Base-by-base conservation (phyloP, 2,329 filamentous ascomycete species). In the Didymella sp. region DNA sequence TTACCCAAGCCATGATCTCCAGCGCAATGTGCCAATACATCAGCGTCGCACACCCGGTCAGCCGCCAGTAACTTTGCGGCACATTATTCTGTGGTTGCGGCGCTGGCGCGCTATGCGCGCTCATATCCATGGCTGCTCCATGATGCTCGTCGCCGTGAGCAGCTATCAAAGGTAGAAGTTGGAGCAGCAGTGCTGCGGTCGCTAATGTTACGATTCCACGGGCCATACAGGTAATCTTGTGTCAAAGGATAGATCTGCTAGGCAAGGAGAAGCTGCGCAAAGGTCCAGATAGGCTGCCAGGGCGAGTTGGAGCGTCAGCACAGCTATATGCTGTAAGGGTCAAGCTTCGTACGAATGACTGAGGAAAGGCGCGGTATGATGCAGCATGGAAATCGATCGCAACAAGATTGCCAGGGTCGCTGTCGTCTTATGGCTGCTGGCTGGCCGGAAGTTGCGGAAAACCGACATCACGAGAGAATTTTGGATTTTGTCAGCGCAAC, bases 1-100 rank as follows among this genome's bases (percentile, higher is more conserved):
- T 82, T 31, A 89, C 81, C 91, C 91, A 95, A 8, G 84, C 85
- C 8, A 90, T 53, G 2, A 87, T 77, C 87, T 92, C 92, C 42
- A 91, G 78, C 5, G 76, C 79, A 54, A 93, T 88, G 70, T 95
- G 91, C 55, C 84, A 84, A 67, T 89, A 82, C 66, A 95, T 87
- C 62, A 84, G 76, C 13, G 78, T 76, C 7, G 72, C 76, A 68
- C 86, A 79, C 24, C 85, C 81, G 0, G 79, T 69, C 54, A 86
- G 79, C 22, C 81, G 74, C 76, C 88, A 89, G 72, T 89, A 90
- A 56, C 80, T 86, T n/a, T 78, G 76, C 63, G 66, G 31, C 2
- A 56, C 65, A 22, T 59, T 52, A 31, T 59, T 50, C 4, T 67
- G 56, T 19, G 58, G 43, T 19, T 61, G 62, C 27, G 66, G 54